phyloP scores from a whole-genome alignment of 768 basidiomycete genomes.

The Lentinula guzmanii region DNA sequence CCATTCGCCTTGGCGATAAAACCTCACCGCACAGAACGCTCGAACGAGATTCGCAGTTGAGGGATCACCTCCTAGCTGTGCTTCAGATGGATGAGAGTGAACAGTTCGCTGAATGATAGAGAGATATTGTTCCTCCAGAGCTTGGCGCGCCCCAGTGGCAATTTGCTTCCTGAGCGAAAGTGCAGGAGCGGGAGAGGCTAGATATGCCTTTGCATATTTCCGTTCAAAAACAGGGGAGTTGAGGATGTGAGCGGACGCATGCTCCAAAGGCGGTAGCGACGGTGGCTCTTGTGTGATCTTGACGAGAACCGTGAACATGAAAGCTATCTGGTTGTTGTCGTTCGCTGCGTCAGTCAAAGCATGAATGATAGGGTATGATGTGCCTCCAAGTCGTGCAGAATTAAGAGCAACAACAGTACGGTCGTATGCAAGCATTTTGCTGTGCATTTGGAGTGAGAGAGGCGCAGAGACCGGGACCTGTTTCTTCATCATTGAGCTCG shows the following conservation, averaged over 20 bases:
- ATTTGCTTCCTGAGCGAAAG: slow-evolving; percentile 64
- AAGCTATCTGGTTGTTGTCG: slow-evolving; percentile 51
- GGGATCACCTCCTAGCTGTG: slow-evolving; percentile 86
- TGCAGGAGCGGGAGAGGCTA: slow-evolving; percentile 59
- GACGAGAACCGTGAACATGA: slow-evolving; percentile 46
- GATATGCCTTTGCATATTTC: slow-evolving; percentile 76
- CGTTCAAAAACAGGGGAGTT: slow-evolving; percentile 78
- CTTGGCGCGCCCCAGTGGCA: slow-evolving; percentile 69
- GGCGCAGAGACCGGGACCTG: slow-evolving; percentile 35
- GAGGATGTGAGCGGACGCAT: slow-evolving; percentile 76
- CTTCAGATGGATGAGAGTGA: slow-evolving; percentile 76
- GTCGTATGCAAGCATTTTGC: slow-evolving; percentile 96
- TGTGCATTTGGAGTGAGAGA: slow-evolving; percentile 77
- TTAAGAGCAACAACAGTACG: slow-evolving; percentile 76
- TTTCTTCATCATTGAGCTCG: background rate
- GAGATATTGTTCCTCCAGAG: slow-evolving; percentile 87
- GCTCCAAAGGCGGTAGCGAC: slow-evolving; percentile 67
- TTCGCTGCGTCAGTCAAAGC: slow-evolving; percentile 63
- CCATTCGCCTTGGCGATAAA: slow-evolving; percentile 81
- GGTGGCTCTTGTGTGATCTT: slow-evolving; percentile 78
- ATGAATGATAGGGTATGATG: slow-evolving; percentile 73
- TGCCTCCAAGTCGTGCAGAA: slow-evolving; percentile 60
- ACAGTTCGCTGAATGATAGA: slow-evolving; percentile 79
- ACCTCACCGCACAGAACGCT: slow-evolving; percentile 77
- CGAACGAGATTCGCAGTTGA: slow-evolving; percentile 85